These are phyloP conservation scores for Pyrenophora teres DNA, from an alignment of 2,329 filamentous ascomycete species.

Conservation along the genomic window DNA sequence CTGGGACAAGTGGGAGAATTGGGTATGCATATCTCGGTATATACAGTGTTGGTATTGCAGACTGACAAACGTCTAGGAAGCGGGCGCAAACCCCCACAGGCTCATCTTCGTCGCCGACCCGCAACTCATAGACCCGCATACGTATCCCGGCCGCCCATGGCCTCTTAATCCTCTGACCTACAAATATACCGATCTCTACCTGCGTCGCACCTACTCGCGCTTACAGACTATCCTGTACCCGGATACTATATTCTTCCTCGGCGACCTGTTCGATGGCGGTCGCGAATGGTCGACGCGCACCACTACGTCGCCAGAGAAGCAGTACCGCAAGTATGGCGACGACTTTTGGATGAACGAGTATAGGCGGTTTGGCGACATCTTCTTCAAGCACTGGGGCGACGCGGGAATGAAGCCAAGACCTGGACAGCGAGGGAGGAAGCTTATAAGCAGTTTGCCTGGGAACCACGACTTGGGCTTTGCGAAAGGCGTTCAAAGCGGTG, in stretches of 20 bases:
- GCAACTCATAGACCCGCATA: slow-evolving; percentile 90
- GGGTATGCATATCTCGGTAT: slow-evolving; percentile 61
- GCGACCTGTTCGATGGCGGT: slow-evolving; percentile 93
- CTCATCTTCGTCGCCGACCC: slow-evolving; percentile 86
- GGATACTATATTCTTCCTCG: slow-evolving; percentile 87
- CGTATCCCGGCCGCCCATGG: slow-evolving; percentile 85
- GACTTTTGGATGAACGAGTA: slow-evolving; percentile 88
- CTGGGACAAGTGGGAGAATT: slow-evolving; percentile 90
- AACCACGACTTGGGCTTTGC: slow-evolving; percentile 97
- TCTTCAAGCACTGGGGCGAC: slow-evolving; percentile 71
- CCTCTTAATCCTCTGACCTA: slow-evolving; percentile 69
- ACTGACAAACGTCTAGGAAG: slow-evolving; percentile 61
- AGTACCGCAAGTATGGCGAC: slow-evolving; percentile 76
- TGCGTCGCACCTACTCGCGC: slow-evolving; percentile 78
- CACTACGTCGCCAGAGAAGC: slow-evolving; percentile 62
- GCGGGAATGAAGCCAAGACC: slow-evolving; percentile 59
- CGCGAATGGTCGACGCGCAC: slow-evolving; percentile 83
- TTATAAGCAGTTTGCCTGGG: slow-evolving; percentile 85
- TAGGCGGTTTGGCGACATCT: slow-evolving; percentile 81
- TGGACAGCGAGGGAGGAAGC: slow-evolving; percentile 70
- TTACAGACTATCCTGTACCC: slow-evolving; percentile 78
- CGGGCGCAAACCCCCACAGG: slow-evolving; percentile 78
- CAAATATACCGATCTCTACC: slow-evolving; percentile 84
- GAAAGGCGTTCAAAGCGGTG: slow-evolving; percentile 76
- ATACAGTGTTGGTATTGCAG: neutral